phyloP scores from a whole-genome alignment of 257 asterid genomes.

The Leonotis leonurus region DNA sequence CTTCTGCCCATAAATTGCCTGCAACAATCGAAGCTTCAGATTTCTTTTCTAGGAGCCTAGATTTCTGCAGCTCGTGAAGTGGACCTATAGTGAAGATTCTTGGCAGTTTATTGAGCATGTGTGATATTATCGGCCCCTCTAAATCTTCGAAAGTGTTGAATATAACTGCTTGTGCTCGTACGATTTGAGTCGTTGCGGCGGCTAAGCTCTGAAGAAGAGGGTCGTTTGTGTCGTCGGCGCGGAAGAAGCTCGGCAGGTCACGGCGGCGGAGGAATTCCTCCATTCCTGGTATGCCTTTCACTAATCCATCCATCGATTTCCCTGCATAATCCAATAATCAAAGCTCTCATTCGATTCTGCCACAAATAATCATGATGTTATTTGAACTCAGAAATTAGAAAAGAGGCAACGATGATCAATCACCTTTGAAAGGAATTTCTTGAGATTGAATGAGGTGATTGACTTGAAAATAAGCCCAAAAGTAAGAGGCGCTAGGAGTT shows the following conservation, averaged over 20 bases:
- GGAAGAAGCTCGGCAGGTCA: slow-evolving; percentile 56
- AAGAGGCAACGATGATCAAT: background rate
- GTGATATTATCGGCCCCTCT: slow-evolving; percentile 35
- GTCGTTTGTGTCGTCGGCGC: slow-evolving; percentile 23
- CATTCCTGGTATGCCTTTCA: slow-evolving; percentile 40
- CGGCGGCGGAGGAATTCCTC: slow-evolving; percentile 60
- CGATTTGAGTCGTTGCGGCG: slow-evolving; percentile 9
- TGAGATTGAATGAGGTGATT: slow-evolving; percentile 25
- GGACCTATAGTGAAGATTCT: slow-evolving; percentile 56
- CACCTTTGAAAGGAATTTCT: slow-evolving; percentile 15
- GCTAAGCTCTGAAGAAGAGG: slow-evolving; percentile 11
- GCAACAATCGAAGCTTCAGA: background rate
- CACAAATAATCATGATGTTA: too few species aligned
- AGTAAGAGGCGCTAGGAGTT: slow-evolving; percentile 22
- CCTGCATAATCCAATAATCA: background rate
- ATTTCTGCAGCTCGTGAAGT: slow-evolving; percentile 41
- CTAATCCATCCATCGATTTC: slow-evolving; percentile 27
- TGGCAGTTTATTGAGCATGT: slow-evolving; percentile 30
- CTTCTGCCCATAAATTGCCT: slow-evolving; percentile 45
- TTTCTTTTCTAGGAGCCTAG: background rate
- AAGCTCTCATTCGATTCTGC: too few species aligned
- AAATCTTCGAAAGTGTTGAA: slow-evolving; percentile 55
- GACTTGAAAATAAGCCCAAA: slow-evolving; percentile 22
- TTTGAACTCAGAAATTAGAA: too few species aligned
- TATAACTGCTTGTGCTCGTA: slow-evolving; percentile 34